These are phyloP conservation scores for Orbilia brochopaga DNA, from an alignment of 2,329 filamentous ascomycete species.

Conservation along the genomic window DNA sequence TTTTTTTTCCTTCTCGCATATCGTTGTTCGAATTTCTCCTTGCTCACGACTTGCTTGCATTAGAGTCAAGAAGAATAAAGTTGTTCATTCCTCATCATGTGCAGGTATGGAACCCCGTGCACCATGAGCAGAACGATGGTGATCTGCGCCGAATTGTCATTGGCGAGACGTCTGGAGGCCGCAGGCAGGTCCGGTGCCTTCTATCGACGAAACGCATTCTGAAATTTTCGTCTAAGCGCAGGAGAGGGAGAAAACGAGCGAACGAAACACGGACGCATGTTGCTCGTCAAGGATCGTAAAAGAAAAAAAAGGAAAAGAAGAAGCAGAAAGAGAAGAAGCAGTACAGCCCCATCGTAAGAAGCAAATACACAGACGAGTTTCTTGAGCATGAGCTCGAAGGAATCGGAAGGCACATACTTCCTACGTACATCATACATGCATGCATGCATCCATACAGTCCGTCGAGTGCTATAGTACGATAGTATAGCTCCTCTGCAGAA, in stretches of 20 bases:
- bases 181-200: not conserved
- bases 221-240: constrained; percentile 36
- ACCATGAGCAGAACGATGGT: constrained; percentile 10
- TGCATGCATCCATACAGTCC: no score
- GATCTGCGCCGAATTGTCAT: constrained; percentile 49
- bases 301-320: no score
- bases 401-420: no score
- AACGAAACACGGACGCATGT: not conserved
- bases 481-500: no score
- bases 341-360: not conserved
- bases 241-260: not conserved
- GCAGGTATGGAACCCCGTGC: not conserved
- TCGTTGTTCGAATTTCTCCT: no score
- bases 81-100: not conserved
- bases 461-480: no score
- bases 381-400: no score
- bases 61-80: not conserved
- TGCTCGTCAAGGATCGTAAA: not conserved
- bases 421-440: no score
- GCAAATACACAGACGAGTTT: no score
- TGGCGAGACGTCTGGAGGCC: constrained; percentile 13
- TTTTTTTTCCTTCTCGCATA: no score
- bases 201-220: not conserved
- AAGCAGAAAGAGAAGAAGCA: no score
- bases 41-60: no score